Evolutionary conservation across 23 red algal genomes (phyloP), one percentile per base, ranked within the genome.

Genomic region (Gracilariopsis chorda): DNA sequence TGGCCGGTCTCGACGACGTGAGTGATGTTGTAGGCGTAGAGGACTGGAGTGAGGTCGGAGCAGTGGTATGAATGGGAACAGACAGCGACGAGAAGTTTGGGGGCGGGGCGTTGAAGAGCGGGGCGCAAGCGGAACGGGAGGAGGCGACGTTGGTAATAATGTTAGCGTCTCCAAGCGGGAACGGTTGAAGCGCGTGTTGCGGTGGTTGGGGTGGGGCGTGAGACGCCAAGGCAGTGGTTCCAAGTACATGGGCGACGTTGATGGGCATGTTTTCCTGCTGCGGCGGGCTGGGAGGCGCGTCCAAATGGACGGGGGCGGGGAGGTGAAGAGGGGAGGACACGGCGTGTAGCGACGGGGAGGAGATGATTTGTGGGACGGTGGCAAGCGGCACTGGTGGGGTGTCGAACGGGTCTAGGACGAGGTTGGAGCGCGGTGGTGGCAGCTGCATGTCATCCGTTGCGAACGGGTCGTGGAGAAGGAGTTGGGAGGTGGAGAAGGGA

Each of bases 331-430:
- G 35, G 63, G 33, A 1, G 2, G 43, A 17, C 14, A 70, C 39
- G 3, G 63, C 35, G 7, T 30, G 34, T 17, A 42, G 34, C 35
- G 35, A 70, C 5, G 63, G 34, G 56, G 80, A 7, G 21, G 34
- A 65, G 5, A 62, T 34, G 37, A 60, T 40, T 12, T 35, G 51
- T 0, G 80, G 51, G 59, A n/a, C 33, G 9, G 79, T 19, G 59
- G 59, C 56, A 7, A 84, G 80, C 35, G 80, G 80, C 2, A 65
- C 47, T 56, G 80, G 53, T 36, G 80, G 73, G 14, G 51, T 40
- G 59, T 84, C 80, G 59, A 84, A 84, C 35, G 80, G 60, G 56
- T 84, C 53, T 25, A 84, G 59, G 27, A 84, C 20, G 27, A 84
- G 80, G 21, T 65, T 58, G 34, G 56, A 68, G 56, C 53, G 57